Conservation (phyloP, 495 filamentous ascomycete genomes). For the Cairneyella variabilis region DNA sequence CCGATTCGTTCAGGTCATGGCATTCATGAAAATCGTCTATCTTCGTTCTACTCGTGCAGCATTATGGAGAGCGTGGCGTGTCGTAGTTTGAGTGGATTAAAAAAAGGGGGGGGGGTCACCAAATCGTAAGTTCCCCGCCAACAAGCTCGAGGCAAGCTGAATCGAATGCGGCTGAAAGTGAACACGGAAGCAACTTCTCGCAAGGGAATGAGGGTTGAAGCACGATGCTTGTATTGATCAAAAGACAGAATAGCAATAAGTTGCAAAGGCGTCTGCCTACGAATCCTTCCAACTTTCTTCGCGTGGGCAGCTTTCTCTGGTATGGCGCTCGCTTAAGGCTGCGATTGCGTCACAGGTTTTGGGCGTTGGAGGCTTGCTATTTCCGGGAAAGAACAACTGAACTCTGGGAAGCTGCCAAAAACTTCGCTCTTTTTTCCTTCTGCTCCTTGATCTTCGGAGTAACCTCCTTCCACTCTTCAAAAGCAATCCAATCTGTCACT, state of each 20-base stretch:
- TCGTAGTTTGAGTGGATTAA: neutral
- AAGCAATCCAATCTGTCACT: neutral
- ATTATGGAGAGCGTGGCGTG: slow-evolving; percentile 2
- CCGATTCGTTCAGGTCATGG: slow-evolving; percentile 7
- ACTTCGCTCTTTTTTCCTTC: neutral
- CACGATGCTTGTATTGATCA: no score
- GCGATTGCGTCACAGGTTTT: no score
- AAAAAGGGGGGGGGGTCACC: neutral
- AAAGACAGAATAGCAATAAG: neutral
- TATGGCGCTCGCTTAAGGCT: no score
- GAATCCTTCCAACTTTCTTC: no score
- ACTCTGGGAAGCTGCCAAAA: neutral
- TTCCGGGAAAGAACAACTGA: neutral
- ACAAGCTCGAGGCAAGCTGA: neutral
- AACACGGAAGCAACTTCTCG: neutral
- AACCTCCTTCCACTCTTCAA: neutral
- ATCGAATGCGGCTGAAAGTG: neutral
- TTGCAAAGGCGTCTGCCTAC: neutral
- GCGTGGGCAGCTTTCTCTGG: no score
- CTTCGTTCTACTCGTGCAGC: no score
- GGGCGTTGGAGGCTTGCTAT: slow-evolving; percentile 1
- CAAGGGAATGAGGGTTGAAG: neutral
- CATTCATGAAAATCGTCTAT: slow-evolving; percentile 4
- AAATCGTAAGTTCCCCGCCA: slow-evolving; percentile 15
- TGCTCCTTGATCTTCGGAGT: neutral